phyloP scores from a whole-genome alignment of 345 rosid species.

The Pelargonium nanum region DNA sequence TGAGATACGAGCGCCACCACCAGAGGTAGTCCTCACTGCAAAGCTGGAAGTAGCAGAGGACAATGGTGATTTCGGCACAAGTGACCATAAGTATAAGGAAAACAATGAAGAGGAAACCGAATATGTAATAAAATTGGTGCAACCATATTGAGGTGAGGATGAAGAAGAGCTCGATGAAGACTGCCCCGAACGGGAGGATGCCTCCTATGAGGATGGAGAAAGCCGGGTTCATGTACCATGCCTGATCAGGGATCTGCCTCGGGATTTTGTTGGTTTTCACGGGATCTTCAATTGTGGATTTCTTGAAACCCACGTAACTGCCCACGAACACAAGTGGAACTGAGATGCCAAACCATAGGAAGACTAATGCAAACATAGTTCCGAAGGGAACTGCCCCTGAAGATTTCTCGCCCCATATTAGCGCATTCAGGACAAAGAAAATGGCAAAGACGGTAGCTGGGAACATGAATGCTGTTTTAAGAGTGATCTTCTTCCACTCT shows the following conservation, averaged over 20 bases:
- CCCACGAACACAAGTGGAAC: constrained; percentile 65
- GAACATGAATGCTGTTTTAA: constrained; percentile 58
- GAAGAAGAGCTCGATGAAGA: constrained; percentile 75
- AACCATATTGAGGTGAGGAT: constrained; percentile 75
- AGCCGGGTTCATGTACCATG: constrained; percentile 69
- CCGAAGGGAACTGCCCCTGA: constrained; percentile 82
- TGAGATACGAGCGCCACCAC: constrained; percentile 87
- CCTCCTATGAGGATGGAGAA: constrained; percentile 72
- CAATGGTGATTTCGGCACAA: constrained; percentile 68
- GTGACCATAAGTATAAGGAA: constrained; percentile 54
- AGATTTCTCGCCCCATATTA: constrained; percentile 77
- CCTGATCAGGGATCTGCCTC: constrained; percentile 53
- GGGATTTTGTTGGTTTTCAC: constrained; percentile 78
- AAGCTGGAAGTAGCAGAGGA: constrained; percentile 73
- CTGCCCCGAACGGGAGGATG: constrained; percentile 71
- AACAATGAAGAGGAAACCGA: constrained; percentile 67
- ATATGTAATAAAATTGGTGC: constrained; percentile 70
- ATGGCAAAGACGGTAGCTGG: constrained; percentile 44
- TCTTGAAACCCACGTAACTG: constrained; percentile 49
- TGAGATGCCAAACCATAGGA: constrained; percentile 73
- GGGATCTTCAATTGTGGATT: constrained; percentile 50
- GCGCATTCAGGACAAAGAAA: constrained; percentile 60
- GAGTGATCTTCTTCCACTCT: constrained; percentile 60
- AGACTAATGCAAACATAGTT: constrained; percentile 62
- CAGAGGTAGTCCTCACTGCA: constrained; percentile 74